Evolutionary conservation across 2,329 filamentous ascomycete species (phyloP).

Genomic region (Coleophoma cylindrospora): DNA sequence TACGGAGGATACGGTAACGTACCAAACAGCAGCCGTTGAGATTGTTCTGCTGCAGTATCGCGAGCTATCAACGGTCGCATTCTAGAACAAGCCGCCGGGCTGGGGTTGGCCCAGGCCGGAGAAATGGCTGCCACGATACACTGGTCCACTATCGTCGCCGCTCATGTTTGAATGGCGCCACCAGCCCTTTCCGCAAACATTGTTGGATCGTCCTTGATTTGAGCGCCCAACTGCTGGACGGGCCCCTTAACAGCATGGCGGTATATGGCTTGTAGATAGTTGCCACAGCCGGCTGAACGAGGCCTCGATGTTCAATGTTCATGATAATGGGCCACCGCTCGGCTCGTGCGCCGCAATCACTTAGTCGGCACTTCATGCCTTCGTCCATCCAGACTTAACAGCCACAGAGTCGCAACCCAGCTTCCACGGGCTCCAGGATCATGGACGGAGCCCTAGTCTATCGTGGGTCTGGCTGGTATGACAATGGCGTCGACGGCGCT

Average conservation of each 20-base stretch:
- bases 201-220: too few relatives aligned
- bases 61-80: neutral
- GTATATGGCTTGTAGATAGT: neutral
- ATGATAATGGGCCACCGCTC: neutral
- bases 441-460: slow-evolving; percentile 8
- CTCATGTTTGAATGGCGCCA: too few relatives aligned
- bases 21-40: neutral
- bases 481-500: neutral
- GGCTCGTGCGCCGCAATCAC: slow-evolving; percentile 3
- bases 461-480: slow-evolving; percentile 12
- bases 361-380: slow-evolving; percentile 5
- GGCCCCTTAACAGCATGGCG: neutral
- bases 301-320: neutral
- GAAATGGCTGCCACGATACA: neutral
- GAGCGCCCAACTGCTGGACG: too few relatives aligned
- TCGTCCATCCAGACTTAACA: slow-evolving; percentile 5
- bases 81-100: neutral
- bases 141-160: too few relatives aligned
- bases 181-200: too few relatives aligned
- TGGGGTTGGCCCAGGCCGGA: neutral
- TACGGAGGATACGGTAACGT: neutral
- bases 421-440: slow-evolving; percentile 5
- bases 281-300: neutral
- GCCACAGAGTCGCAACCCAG: neutral
- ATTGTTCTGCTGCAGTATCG: neutral